Base-by-base conservation (phyloP, 2,329 filamentous ascomycete species). In the Fusarium avenaceum region DNA sequence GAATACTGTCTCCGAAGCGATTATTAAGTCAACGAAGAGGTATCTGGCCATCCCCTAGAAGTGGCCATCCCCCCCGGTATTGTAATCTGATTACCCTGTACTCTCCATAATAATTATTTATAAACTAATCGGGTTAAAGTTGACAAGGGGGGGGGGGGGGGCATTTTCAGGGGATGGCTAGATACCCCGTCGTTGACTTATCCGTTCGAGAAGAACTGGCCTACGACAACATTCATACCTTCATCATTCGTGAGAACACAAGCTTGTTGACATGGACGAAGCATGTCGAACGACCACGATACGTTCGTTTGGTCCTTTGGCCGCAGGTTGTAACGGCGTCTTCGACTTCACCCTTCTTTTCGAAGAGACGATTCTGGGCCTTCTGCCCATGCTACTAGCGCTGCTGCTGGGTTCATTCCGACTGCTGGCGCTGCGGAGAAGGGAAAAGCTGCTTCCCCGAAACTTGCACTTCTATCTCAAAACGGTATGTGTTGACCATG, bases 261-360 rank as follows among this genome's bases (percentile, higher is more conserved):
- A 51, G 38, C 48, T 43, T 51, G 38, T 43, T 43, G 24, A 51
- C 48, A 51, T 51, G 48, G 48, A 51, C 48, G 38, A 51, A 33
- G 35, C 26, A 51, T 51, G 48, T 51, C 48, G 48, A 51, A 51
- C 38, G 38, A 43, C 48, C 38, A 51, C 48, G 38, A 51, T 51
- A 43, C 38, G 19, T 51, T 51, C 48, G 48, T 51, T 51, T 51
- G 48, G 48, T 51, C 48, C 48, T 33, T 51, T 51, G 48, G 48
- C 48, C 48, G 38, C 48, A 43, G 48, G 38, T 43, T 51, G 48
- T 51, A 43, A 51, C 15, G 38, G 48, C 48, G 48, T 51, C 48
- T 51, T 51, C 48, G 48, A 51, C 48, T 51, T 51, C 48, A 51
- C 48, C 48, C 48, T 51, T 51, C 48, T 51, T 13, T 51, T 51